Base-by-base conservation (phyloP, 2,329 filamentous ascomycete species). In the Pseudogymnoascus verrucosus region DNA sequence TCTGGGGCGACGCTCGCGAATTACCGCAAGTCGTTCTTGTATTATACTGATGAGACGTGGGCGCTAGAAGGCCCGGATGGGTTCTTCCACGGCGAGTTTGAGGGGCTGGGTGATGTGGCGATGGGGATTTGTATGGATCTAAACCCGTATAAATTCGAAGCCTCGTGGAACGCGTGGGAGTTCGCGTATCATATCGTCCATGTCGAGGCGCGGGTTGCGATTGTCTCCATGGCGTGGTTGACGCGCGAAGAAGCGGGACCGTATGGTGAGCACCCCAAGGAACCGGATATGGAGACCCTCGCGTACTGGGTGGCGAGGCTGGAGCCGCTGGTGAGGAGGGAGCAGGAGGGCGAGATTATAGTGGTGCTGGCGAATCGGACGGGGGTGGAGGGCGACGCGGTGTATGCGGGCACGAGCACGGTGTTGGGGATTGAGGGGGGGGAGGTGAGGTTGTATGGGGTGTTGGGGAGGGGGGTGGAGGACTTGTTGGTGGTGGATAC, bases 151-250 rank as follows among this genome's bases (percentile, higher is more conserved):
- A 76, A 72, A 19, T 79, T 80, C 51, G 76, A 80, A 62, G 74
- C 78, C 0, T 75, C 77, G 0, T 80, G 78, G 77, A 65, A 75
- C 34, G 74, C 71, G 0, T 80, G 77, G 62, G 78, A 80, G 64
- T 80, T 80, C 63, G 62, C 54, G 10, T 44, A 64, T 16, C 83
- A 88, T 42, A 76, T 86, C 2, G 70, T 90, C 0, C 74, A 83
- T 1, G 74, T 75, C 0, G 71, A 78, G 0, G 81, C 86, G 0
- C 82, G 84, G 5, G 64, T 91, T 0, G 84, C 89, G 1, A 82
- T 91, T 28, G 68, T 92, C 0, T 83, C 82, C 8, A 91, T 91
- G 89, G 88, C 89, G 0, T 93, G 89, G 89, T 2, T 6, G 12
- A 54, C 47, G 8, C 77, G 71, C 64, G 83, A 77, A 65, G 80